Conservation (phyloP, 2,329 filamentous ascomycete species). For the Neofusicoccum sp. region DNA sequence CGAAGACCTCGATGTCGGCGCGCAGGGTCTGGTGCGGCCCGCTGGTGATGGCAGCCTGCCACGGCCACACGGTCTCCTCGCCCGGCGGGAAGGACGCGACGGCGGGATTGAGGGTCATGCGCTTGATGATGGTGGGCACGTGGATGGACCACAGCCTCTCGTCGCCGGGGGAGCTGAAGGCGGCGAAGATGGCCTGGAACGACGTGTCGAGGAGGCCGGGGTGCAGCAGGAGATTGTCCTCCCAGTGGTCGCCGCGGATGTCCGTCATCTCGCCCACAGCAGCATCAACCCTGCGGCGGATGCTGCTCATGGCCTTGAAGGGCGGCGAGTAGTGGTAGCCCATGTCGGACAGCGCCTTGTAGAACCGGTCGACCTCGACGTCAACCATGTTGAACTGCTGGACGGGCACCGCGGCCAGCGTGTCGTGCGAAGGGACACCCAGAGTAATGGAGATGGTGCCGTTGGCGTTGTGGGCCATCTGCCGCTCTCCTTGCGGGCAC, state of each 20-base stretch:
- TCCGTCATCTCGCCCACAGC: no score
- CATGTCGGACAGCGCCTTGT: slow-evolving; percentile 24
- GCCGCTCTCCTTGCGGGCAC: no score
- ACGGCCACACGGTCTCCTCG: no score
- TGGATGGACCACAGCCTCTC: slow-evolving; percentile 32
- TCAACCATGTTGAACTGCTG: neutral
- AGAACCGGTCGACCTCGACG: slow-evolving; percentile 24
- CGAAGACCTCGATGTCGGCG: no score
- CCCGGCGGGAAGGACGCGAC: no score
- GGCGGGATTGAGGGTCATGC: slow-evolving; percentile 29
- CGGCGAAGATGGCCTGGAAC: slow-evolving; percentile 35
- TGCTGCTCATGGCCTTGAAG: neutral
- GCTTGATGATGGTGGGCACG: slow-evolving; percentile 27
- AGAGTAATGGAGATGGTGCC: neutral
- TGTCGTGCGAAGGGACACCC: neutral
- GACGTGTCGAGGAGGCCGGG: slow-evolving; percentile 35
- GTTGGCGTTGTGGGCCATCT: neutral
- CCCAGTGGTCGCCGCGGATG: no score
- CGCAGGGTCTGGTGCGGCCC: no score
- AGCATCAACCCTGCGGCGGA: no score
- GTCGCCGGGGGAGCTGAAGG: slow-evolving; percentile 30
- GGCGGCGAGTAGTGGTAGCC: slow-evolving; percentile 29
- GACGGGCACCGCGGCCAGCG: neutral
- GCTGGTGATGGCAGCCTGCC: no score
- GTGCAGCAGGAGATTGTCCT: slow-evolving; percentile 23